These are phyloP conservation scores for Ophiostoma sp. DNA, from an alignment of 2,329 filamentous ascomycete genomes.

Conservation along the genomic window DNA sequence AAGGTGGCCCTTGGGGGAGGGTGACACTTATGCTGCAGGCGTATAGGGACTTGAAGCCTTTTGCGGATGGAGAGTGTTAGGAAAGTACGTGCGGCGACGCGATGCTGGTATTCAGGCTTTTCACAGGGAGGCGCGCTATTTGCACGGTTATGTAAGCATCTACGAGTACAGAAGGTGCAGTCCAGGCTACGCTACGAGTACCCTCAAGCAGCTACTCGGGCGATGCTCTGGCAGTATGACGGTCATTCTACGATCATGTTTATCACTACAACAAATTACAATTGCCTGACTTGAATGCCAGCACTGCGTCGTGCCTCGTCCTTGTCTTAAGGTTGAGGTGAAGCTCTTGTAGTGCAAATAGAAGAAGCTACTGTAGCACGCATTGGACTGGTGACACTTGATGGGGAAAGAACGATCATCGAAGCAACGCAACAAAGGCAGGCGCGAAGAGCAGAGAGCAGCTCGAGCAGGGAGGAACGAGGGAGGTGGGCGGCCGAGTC, in stretches of 20 bases:
- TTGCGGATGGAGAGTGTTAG: neutral
- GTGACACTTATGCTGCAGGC: neutral
- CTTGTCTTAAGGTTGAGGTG: neutral
- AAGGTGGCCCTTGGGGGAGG: conserved; percentile 6
- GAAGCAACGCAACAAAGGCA: neutral
- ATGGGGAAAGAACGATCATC: neutral
- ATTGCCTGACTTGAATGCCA: neutral
- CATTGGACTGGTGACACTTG: neutral
- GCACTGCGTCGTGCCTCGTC: neutral
- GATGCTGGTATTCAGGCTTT: conserved; percentile 17
- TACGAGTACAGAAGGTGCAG: too few species aligned
- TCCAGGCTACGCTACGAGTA: too few species aligned
- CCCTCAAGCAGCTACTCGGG: too few species aligned
- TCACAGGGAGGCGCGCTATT: conserved; percentile 1
- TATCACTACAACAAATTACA: neutral
- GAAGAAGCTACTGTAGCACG: neutral
- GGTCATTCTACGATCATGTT: neutral
- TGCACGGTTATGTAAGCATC: neutral
- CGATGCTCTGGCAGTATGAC: too few species aligned
- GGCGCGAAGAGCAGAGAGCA: conserved; percentile 25
- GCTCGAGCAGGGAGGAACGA: conserved; percentile 24
- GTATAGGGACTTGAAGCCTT: neutral
- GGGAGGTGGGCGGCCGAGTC: conserved; percentile 32
- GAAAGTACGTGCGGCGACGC: conserved; percentile 20
- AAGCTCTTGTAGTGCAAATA: neutral